phyloP scores from a whole-genome alignment of 2,329 filamentous ascomycete species.

The Trichophyton simii region DNA sequence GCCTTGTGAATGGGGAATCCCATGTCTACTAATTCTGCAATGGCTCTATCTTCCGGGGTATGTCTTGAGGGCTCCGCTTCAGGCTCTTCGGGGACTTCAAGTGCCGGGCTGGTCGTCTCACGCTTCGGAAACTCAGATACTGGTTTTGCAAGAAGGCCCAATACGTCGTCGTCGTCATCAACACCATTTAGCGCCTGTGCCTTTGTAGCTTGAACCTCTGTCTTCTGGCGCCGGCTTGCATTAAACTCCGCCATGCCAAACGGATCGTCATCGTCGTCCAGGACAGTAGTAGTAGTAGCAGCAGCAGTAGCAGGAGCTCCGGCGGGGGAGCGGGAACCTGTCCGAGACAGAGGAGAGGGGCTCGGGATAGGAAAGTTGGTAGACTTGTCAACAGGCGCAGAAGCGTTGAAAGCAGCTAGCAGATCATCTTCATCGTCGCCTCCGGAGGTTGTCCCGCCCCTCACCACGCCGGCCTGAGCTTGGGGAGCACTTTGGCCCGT shows the following conservation, averaged over 20 bases:
- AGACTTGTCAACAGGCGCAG: slow-evolving; percentile 46
- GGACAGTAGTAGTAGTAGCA: slow-evolving; percentile 6
- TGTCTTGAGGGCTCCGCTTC: slow-evolving; percentile 9
- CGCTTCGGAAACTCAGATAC: slow-evolving; percentile 37
- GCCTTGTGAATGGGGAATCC: slow-evolving; percentile 81
- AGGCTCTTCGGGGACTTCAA: slow-evolving; percentile 10
- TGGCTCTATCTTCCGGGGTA: slow-evolving; percentile 58
- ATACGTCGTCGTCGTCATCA: slow-evolving; percentile 50
- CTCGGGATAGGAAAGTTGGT: slow-evolving; percentile 44
- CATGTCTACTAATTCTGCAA: slow-evolving; percentile 87
- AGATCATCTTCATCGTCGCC: slow-evolving; percentile 44
- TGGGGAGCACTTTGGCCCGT: slow-evolving; percentile 24
- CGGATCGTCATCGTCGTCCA: slow-evolving; percentile 61
- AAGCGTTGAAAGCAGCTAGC: slow-evolving; percentile 48
- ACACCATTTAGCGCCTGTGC: slow-evolving; percentile 18
- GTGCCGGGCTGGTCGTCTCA: slow-evolving; percentile 17
- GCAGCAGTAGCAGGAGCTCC: background rate
- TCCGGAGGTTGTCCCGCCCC: slow-evolving; percentile 14
- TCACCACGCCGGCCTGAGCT: slow-evolving; percentile 31
- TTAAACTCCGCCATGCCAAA: slow-evolving; percentile 58
- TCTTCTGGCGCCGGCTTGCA: slow-evolving; percentile 34
- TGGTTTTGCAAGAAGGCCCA: slow-evolving; percentile 49
- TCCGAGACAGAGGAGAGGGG: slow-evolving; percentile 21
- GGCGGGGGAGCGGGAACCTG: background rate
- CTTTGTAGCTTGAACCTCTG: slow-evolving; percentile 30